Percentiles rank a stretch among this genome's conserved stretches.
These are phyloP conservation scores for Saccharomycopsis oosterbeekiorum DNA, from an alignment of 805 yeast genomes.

Conservation along the genomic window DNA sequence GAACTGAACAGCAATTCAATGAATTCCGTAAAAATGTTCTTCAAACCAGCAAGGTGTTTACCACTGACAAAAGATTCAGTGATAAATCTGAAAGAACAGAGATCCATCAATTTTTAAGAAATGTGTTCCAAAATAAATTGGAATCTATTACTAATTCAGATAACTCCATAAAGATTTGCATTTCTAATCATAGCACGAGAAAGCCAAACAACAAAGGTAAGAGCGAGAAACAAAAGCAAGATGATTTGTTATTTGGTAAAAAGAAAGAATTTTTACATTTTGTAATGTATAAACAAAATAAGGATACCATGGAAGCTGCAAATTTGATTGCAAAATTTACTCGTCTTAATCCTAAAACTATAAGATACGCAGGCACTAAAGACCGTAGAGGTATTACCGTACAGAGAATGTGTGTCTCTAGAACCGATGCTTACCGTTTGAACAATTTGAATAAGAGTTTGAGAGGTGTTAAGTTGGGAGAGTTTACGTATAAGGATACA, in stretches of 20 bases:
- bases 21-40: conserved; percentile 32
- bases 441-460: conserved; percentile 66
- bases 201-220: conserved; percentile 19
- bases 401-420: conserved; percentile 64
- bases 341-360: conserved; percentile 57
- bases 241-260: conserved; percentile 68
- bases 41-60: conserved; percentile 48
- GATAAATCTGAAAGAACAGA: conserved; percentile 70
- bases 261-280: conserved; percentile 61
- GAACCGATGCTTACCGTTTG: conserved; percentile 64
- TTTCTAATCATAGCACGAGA: conserved; percentile 37
- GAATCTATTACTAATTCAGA: conserved; percentile 70
- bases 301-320: conserved; percentile 96
- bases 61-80: conserved; percentile 39
- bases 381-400: conserved; percentile 95
- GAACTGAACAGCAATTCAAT: conserved; percentile 7
- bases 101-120: conserved; percentile 68
- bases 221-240: conserved; percentile 24
- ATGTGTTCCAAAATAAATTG: conserved; percentile 59
- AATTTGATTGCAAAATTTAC: conserved; percentile 61
- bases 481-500: conserved; percentile 55
- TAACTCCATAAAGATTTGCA: conserved; percentile 55
- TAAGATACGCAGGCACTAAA: conserved; percentile 90
- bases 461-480: conserved; percentile 71
- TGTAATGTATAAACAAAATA: conserved; percentile 83